Conservation (phyloP, 2,329 filamentous ascomycete genomes). For the Colletotrichum orbiculare region DNA sequence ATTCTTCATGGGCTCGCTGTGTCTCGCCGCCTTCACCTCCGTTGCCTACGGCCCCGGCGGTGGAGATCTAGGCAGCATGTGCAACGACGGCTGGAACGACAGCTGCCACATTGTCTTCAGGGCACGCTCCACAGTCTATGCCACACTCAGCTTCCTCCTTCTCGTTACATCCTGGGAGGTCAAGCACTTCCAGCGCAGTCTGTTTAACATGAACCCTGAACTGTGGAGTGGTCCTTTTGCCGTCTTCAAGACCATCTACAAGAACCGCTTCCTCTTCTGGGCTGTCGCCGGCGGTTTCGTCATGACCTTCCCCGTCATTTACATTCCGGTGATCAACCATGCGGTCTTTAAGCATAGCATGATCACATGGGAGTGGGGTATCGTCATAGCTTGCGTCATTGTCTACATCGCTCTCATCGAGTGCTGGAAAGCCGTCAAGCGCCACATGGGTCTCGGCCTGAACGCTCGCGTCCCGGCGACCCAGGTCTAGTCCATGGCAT, state of each 20-base stretch:
- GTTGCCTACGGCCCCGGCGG: conserved; percentile 66
- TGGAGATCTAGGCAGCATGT: conserved; percentile 62
- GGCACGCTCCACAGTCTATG: conserved; percentile 76
- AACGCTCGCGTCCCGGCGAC: conserved; percentile 4
- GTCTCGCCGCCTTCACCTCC: conserved; percentile 69
- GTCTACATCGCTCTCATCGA: conserved; percentile 74
- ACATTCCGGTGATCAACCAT: conserved; percentile 74
- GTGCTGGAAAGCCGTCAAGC: conserved; percentile 76
- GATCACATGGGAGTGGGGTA: conserved; percentile 78
- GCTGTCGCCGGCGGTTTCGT: conserved; percentile 70
- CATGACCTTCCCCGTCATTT: conserved; percentile 71
- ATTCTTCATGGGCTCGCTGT: conserved; percentile 70
- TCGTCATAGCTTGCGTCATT: conserved; percentile 69
- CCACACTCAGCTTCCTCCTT: conserved; percentile 74
- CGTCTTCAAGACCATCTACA: conserved; percentile 71
- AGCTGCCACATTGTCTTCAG: conserved; percentile 69
- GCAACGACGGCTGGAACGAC: conserved; percentile 65
- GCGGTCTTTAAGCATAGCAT: conserved; percentile 76
- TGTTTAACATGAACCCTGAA: conserved; percentile 74
- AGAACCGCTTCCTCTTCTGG: conserved; percentile 76
- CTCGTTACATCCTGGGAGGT: conserved; percentile 80
- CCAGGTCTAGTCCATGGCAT: conserved; percentile 11
- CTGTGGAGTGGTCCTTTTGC: conserved; percentile 60
- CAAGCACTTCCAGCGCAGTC: conserved; percentile 75
- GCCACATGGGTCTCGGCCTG: conserved; percentile 53